Evolutionary conservation across 2,329 filamentous ascomycete species (phyloP), one percentile per base, ranked within the genome.

Genomic region (Diaporthe sp.): DNA sequence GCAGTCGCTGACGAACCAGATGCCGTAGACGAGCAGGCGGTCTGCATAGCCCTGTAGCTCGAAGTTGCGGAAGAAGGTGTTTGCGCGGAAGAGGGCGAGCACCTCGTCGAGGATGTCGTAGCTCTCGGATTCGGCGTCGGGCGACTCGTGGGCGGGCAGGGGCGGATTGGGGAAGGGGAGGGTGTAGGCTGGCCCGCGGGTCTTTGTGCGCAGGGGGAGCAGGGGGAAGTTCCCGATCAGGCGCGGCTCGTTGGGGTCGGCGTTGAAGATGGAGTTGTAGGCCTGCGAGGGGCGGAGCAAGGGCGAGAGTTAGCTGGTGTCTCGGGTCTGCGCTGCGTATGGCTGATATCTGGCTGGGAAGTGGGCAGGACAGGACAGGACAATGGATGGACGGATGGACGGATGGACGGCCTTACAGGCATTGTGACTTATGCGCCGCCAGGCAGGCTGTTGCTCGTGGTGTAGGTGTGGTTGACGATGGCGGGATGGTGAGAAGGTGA

Each of bases 61-160:
- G 82, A 99, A 99, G 90, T 98, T 99, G 82, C 97, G 94, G 90
- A 98, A 99, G 86, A 99, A 96, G 76, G 96, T 98, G 88, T 99
- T 98, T 81, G 97, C 96, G 79, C 97, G 95, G 90, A 98, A 99
- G 68, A 98, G 91, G 17, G 93, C 90, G 73, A 99, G 90, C 71
- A 97, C 92, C 88, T 99, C 97, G 86, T 99, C 97, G 73, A 98
- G 91, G 77, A 97, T 94, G 87, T 99, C 97, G 89, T 98, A 98
- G 82, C 94, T 96, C 85, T 98, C 95, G 85, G 92, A 93, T 84
- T 97, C 95, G 68, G 95, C 93, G 84, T 98, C 95, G 81, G 88
- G 93, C 80, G 88, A 92, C 85, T 92, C 90, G 84, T 87, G 81
- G 77, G 91, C 87, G 49, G 90, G 86, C 73, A 95, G 89, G 58